Conservation (phyloP, 805 yeast species). For the Spathaspora passalidarum region DNA sequence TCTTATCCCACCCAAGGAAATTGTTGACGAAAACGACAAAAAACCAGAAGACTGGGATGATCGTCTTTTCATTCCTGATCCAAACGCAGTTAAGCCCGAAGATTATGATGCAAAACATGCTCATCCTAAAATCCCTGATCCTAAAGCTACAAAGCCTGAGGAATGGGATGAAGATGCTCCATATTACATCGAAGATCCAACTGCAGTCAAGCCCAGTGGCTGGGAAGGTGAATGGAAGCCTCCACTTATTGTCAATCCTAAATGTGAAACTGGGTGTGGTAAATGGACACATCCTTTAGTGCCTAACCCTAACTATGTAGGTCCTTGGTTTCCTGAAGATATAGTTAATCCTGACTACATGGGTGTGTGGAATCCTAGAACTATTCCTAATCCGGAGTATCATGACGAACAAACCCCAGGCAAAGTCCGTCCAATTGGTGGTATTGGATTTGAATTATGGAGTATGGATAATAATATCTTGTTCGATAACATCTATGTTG, state of each 20-base stretch:
- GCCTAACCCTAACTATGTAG: slow-evolving; percentile 68
- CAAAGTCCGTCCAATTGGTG: slow-evolving; percentile 61
- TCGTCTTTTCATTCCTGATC: slow-evolving; percentile 62
- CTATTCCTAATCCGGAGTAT: slow-evolving; percentile 67
- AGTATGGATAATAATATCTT: slow-evolving; percentile 71
- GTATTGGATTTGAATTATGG: slow-evolving; percentile 88
- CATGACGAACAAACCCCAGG: slow-evolving; percentile 57
- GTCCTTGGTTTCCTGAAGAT: slow-evolving; percentile 72
- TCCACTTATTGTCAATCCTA: slow-evolving; percentile 70
- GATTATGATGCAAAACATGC: slow-evolving; percentile 84
- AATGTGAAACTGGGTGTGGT: slow-evolving; percentile 79
- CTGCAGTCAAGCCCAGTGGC: slow-evolving; percentile 61
- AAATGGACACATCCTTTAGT: slow-evolving; percentile 69
- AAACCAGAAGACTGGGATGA: slow-evolving; percentile 89
- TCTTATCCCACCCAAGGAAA: slow-evolving; percentile 61
- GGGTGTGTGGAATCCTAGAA: slow-evolving; percentile 75
- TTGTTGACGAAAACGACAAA: slow-evolving; percentile 48
- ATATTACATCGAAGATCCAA: slow-evolving; percentile 63
- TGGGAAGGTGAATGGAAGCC: slow-evolving; percentile 84
- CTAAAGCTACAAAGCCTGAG: slow-evolving; percentile 63
- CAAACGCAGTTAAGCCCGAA: slow-evolving; percentile 65
- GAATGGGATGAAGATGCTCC: slow-evolving; percentile 74
- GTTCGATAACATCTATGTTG: slow-evolving; percentile 82
- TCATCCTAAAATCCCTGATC: slow-evolving; percentile 55
- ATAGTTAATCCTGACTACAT: slow-evolving; percentile 71